Evolutionary conservation across 2,329 filamentous ascomycete genomes (phyloP).

Genomic region (Cladophialophora psammophila): DNA sequence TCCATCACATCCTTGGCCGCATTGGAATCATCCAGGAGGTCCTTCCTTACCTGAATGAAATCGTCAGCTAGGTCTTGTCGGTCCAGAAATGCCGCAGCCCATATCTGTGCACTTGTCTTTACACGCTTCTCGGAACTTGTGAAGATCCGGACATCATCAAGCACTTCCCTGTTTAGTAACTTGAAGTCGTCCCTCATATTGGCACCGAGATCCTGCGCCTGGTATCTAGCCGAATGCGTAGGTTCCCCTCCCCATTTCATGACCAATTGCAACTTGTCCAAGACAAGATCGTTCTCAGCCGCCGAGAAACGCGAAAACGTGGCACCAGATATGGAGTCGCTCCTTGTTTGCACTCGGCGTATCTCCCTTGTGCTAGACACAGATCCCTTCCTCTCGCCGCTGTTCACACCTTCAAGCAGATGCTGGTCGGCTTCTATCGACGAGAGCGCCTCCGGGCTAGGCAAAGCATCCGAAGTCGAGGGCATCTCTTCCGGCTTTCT

Average conservation of each 20-base stretch:
- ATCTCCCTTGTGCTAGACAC: slow-evolving; percentile 42
- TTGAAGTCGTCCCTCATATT: slow-evolving; percentile 96
- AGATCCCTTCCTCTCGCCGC: slow-evolving; percentile 21
- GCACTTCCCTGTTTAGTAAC: slow-evolving; percentile 87
- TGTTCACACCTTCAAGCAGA: slow-evolving; percentile 15
- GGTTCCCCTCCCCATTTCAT: slow-evolving; percentile 99
- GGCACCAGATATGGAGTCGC: slow-evolving; percentile 86
- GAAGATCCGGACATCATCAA: slow-evolving; percentile 93
- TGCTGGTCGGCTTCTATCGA: slow-evolving; percentile 25
- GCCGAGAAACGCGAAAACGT: slow-evolving; percentile 95
- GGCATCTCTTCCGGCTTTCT: slow-evolving; percentile 70
- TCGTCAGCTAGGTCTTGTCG: slow-evolving; percentile 84
- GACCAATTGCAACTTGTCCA: slow-evolving; percentile 96
- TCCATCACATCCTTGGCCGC: slow-evolving; percentile 99
- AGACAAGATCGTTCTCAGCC: slow-evolving; percentile 86
- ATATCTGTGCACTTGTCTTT: slow-evolving; percentile 93
- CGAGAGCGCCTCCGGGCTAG: slow-evolving; percentile 8
- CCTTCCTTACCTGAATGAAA: slow-evolving; percentile 89
- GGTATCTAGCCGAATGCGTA: slow-evolving; percentile 95
- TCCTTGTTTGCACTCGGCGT: slow-evolving; percentile 65
- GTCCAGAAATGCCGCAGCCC: slow-evolving; percentile 86
- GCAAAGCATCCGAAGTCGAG: slow-evolving; percentile 3
- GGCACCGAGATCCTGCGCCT: slow-evolving; percentile 91
- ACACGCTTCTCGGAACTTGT: slow-evolving; percentile 95
- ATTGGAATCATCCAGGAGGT: slow-evolving; percentile 95